Percentiles rank a stretch among this genome's conserved stretches.
Conservation (phyloP, 331 rosid species). For the Malus hybrid region DNA sequence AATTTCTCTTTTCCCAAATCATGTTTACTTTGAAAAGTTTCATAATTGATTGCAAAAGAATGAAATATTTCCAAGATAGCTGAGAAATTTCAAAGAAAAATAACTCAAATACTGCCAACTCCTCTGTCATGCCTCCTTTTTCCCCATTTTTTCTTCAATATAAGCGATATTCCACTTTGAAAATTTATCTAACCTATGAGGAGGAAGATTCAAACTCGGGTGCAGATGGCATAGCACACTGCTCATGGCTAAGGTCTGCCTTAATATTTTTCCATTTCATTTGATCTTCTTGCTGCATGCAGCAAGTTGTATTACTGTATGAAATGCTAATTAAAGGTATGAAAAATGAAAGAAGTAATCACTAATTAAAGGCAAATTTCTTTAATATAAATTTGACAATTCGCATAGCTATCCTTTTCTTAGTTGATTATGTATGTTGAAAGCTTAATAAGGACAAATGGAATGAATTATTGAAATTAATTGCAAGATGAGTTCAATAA, state of each 20-base stretch:
- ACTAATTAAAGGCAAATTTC: constrained; percentile 24
- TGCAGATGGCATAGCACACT: too few species aligned
- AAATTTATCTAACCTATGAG: too few species aligned
- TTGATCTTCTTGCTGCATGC: background rate
- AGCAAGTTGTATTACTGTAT: constrained; percentile 24
- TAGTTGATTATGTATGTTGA: constrained; percentile 29
- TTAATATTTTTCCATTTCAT: background rate
- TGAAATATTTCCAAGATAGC: constrained; percentile 23
- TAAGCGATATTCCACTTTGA: too few species aligned
- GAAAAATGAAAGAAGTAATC: constrained; percentile 30
- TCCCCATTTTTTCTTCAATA: too few species aligned
- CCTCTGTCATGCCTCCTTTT: background rate
- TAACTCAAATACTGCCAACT: constrained; percentile 6
- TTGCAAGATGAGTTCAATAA: constrained; percentile 1
- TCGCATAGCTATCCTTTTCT: constrained; percentile 30
- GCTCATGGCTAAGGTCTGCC: too few species aligned
- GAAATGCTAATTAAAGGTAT: constrained; percentile 15
- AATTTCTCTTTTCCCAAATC: constrained; percentile 18
- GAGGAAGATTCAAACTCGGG: too few species aligned
- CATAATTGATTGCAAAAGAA: constrained; percentile 36
- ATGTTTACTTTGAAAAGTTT: constrained; percentile 51
- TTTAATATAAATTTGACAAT: constrained; percentile 21
- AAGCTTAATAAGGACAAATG: constrained; percentile 33
- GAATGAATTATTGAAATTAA: constrained; percentile 25
- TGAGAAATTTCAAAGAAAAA: background rate